Base-by-base conservation (phyloP, 306 rosid species). In the Pueraria montana region DNA sequence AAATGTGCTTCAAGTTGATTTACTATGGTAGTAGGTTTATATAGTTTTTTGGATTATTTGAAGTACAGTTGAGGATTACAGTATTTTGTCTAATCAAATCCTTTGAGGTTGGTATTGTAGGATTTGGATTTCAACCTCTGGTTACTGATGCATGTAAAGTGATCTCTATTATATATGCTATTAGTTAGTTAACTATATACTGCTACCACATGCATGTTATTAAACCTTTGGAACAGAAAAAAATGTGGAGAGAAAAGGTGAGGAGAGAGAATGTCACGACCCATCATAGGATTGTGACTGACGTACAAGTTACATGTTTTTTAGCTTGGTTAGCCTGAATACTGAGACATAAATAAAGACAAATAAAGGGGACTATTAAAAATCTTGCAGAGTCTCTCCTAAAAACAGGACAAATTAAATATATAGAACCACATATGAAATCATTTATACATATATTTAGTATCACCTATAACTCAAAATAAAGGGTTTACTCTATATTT, bases 91-190 rank as follows among this genome's bases (percentile, higher is more conserved):
- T 11, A 27, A 71, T 61, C 14, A 53, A 46, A 73, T 48, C 16
- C 73, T 67, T 38, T 32, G 38, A 9, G 62, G 42, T 63, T 30
- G 63, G 42, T 21, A 11, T 45, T 45, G 36, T 17, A 61, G 48
- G 36, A 36, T 69, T 70, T 71, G 67, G 55, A 40, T 27, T 17
- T 63, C 61, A 69, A 56, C 49, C 63, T 40, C 27, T 49, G 27
- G 45, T 72, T 32, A 67, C 11, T 21, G 40, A 58, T 74, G 85
- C 77, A 24, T 89, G 84, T 81, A 75, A 77, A 81, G 59, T 66
- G 45, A 45, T 6, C 17, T 13, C 17, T 2, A 12, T 46, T 7
- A 24, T 46, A 65, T 65, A 45, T 43, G 75, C 40, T 21, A 18
- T 12, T 45, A 7, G 42, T 65, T 65, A 16, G 72, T 71, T 4